A percentile compares a stretch with the other conserved stretches of the same genome.
These are phyloP conservation scores for Pelargonium australe DNA, from an alignment of 441 rosid species.

Conservation along the genomic window DNA sequence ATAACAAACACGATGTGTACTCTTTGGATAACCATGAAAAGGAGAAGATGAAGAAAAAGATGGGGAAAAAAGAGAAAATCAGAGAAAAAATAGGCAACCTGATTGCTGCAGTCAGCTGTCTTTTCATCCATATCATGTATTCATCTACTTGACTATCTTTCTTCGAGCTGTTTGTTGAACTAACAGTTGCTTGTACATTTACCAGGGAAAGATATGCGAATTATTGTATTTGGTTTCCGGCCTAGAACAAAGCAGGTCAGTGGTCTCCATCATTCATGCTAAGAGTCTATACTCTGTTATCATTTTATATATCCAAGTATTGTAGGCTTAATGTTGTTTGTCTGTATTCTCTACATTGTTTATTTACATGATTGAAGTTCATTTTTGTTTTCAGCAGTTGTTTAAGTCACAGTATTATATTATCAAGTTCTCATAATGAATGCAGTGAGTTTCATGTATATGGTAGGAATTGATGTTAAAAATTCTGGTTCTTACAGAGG, in stretches of 20 bases:
- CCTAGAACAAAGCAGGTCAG: conserved; percentile 83
- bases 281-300: conserved; percentile 12
- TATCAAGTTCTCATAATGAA: neutral
- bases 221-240: conserved; percentile 85
- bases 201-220: conserved; percentile 97
- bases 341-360: neutral
- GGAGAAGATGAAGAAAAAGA: neutral
- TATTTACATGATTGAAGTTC: neutral
- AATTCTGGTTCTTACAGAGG: conserved; percentile 45
- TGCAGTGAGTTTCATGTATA: neutral
- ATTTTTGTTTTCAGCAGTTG: neutral
- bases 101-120: neutral
- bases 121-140: neutral
- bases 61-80: neutral
- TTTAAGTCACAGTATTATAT: neutral
- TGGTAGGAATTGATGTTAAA: conserved; percentile 17
- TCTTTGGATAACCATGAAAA: neutral
- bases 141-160: too few relatives aligned
- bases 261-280: neutral
- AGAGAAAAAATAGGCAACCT: neutral
- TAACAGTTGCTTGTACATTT: conserved; percentile 19
- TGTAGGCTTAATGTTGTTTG: neutral
- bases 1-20: neutral
- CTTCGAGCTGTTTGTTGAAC: conserved; percentile 1
- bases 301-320: neutral